A percentile compares a stretch with the other conserved stretches of the same genome.
phyloP scores from a whole-genome alignment of 2,329 filamentous ascomycete species.

The Fusarium verrucosum region DNA sequence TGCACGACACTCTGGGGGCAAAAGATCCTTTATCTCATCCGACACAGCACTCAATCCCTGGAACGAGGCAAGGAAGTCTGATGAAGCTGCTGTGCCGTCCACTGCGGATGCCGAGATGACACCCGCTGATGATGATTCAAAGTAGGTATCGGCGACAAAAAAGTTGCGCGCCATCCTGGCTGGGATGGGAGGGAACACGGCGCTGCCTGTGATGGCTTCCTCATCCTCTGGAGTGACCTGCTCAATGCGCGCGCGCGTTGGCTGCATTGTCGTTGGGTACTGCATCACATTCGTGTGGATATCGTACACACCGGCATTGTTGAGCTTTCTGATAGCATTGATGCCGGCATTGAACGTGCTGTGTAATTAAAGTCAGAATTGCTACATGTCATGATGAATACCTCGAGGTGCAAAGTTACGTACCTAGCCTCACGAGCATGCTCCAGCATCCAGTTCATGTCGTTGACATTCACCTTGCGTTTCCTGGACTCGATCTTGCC shows the following conservation, averaged over 20 bases:
- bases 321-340: conserved; percentile 72
- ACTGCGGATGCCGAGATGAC: conserved; percentile 55
- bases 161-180: conserved; percentile 64
- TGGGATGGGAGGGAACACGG: conserved; percentile 59
- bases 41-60: conserved; percentile 71
- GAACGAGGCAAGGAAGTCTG: conserved; percentile 62
- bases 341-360: conserved; percentile 88
- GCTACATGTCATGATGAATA: neutral
- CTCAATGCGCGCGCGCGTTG: conserved; percentile 85
- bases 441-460: conserved; percentile 96
- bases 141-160: conserved; percentile 63
- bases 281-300: conserved; percentile 93
- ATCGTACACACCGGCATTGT: conserved; percentile 84
- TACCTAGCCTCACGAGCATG: conserved; percentile 92
- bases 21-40: conserved; percentile 70
- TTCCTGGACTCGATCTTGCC: conserved; percentile 86
- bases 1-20: conserved; percentile 74
- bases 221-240: conserved; percentile 64
- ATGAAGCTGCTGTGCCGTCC: conserved; percentile 56
- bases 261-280: conserved; percentile 87
- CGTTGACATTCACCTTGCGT: conserved; percentile 86
- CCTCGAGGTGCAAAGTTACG: conserved; percentile 7
- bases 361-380: conserved; percentile 18
- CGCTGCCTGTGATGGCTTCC: conserved; percentile 44
- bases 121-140: conserved; percentile 61